Evolutionary conservation across 2,329 filamentous ascomycete genomes (phyloP).

Genomic region (Volutella citrinella): DNA sequence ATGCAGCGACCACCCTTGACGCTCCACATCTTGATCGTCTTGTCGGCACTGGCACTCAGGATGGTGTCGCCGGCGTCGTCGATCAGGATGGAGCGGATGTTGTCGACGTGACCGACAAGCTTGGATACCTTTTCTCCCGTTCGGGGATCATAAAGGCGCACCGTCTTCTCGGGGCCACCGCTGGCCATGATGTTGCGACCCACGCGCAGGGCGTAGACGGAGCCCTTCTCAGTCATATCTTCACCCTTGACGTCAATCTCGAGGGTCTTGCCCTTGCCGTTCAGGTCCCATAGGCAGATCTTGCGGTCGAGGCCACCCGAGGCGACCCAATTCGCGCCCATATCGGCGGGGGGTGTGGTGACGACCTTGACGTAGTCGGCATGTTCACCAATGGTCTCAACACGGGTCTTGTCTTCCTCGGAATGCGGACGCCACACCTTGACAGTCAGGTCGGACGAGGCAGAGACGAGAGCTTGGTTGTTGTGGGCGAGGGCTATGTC

Average conservation of each 20-base stretch:
- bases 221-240: conserved; percentile 84
- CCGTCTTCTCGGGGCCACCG: conserved; percentile 89
- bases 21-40: conserved; percentile 98
- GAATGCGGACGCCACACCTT: conserved; percentile 84
- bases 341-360: conserved; percentile 64
- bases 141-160: conserved; percentile 87
- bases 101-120: conserved; percentile 95
- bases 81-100: conserved; percentile 85
- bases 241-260: conserved; percentile 84
- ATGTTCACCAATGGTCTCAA: conserved; percentile 81
- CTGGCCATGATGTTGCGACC: conserved; percentile 81
- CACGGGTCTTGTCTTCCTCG: conserved; percentile 47
- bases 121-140: conserved; percentile 91
- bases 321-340: conserved; percentile 78
- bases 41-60: conserved; percentile 91
- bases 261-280: conserved; percentile 79
- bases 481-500: conserved; percentile 79
- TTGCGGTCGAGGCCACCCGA: conserved; percentile 91
- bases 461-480: conserved; percentile 78
- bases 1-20: conserved; percentile 93
- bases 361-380: conserved; percentile 96
- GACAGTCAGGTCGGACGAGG: conserved; percentile 90
- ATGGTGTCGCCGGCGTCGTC: conserved; percentile 87
- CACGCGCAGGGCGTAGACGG: conserved; percentile 85
- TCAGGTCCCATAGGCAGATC: conserved; percentile 90